Percentiles rank a stretch among this genome's conserved stretches.
Conservation (phyloP, 805 yeast species). For the Kregervanrija pseudodelftensis region DNA sequence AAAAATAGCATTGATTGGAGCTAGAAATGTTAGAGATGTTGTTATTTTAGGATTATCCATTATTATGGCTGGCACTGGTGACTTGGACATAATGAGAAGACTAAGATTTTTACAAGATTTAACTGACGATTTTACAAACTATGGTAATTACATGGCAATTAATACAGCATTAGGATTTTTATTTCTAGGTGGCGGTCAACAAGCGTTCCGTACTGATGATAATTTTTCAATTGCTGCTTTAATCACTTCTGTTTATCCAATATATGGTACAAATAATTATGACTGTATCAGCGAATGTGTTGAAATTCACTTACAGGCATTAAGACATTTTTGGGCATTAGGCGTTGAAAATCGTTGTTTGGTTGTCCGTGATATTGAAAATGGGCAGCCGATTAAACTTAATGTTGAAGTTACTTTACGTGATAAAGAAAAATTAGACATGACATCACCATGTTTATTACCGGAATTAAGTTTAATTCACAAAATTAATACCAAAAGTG, state of each 20-base stretch:
- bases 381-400: conserved; percentile 48
- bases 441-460: conserved; percentile 59
- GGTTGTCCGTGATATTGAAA: conserved; percentile 63
- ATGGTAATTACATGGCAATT: conserved; percentile 69
- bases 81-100: conserved; percentile 67
- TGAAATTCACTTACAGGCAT: conserved; percentile 68
- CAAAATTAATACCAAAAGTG: conserved; percentile 33
- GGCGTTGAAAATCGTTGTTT: conserved; percentile 77
- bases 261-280: conserved; percentile 41
- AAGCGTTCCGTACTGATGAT: conserved; percentile 56
- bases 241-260: conserved; percentile 71
- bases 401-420: conserved; percentile 29
- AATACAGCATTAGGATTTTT: conserved; percentile 82
- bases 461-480: conserved; percentile 50
- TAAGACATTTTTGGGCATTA: conserved; percentile 86
- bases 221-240: conserved; percentile 62
- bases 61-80: conserved; percentile 90
- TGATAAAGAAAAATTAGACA: conserved; percentile 29
- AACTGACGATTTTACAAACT: conserved; percentile 34
- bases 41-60: conserved; percentile 60
- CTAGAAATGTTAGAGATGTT: conserved; percentile 49
- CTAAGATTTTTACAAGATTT: conserved; percentile 63
- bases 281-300: conserved; percentile 21
- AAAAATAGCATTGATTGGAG: conserved; percentile 45
- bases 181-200: conserved; percentile 90